Conservation (phyloP, 2,329 filamentous ascomycete genomes). For the Sporothrix pseudoabietina region DNA sequence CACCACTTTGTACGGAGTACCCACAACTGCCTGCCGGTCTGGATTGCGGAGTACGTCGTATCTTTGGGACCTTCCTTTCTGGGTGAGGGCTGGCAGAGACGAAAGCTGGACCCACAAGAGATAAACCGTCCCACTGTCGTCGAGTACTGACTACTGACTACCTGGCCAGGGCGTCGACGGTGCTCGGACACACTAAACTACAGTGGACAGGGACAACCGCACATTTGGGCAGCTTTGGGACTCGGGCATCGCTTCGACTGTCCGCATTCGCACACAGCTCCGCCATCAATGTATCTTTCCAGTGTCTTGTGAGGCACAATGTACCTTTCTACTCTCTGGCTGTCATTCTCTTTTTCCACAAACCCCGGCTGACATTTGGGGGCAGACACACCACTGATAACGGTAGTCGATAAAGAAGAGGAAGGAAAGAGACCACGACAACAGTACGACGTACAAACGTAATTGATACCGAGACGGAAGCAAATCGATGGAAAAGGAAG, state of each 20-base stretch:
- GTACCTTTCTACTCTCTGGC: neutral
- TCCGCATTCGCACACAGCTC: constrained; percentile 19
- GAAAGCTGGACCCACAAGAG: neutral
- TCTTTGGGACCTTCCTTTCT: constrained; percentile 31
- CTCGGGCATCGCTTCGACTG: constrained; percentile 14
- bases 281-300: neutral
- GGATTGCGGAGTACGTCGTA: neutral
- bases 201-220: neutral
- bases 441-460: neutral
- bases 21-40: constrained; percentile 8
- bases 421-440: too few relatives aligned
- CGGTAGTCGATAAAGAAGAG: neutral
- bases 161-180: neutral
- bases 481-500: neutral
- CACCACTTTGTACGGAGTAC: too few relatives aligned
- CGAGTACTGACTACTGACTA: neutral
- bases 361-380: neutral
- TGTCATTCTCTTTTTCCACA: neutral
- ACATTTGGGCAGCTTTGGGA: neutral
- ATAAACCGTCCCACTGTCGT: neutral
- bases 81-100: neutral
- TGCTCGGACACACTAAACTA: neutral
- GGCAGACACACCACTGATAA: neutral
- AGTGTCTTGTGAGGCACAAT: neutral
- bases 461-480: neutral